phyloP scores from a whole-genome alignment of 176 grass and related monocot genomes.

The Aegilops longissima region DNA sequence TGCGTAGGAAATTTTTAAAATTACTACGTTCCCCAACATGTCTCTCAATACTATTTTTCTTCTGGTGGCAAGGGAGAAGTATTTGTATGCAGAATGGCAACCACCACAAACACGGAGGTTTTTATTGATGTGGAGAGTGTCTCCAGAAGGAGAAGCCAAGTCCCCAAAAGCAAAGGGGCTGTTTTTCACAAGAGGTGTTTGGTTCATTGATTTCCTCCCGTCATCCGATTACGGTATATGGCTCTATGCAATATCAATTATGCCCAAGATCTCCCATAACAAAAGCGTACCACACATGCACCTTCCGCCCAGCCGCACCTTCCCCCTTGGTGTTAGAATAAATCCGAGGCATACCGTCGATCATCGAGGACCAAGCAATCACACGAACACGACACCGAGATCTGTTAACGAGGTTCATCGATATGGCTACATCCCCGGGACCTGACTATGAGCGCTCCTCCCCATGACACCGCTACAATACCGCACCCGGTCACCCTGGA shows the following conservation, averaged over 20 bases:
- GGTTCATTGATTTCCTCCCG: background rate
- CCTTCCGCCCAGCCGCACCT: no score
- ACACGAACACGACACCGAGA: no score
- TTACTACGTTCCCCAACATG: no score
- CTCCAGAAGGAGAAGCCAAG: slow-evolving; percentile 14
- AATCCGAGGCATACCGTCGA: no score
- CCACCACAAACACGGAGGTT: slow-evolving; percentile 42
- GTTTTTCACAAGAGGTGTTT: slow-evolving; percentile 23
- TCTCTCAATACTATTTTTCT: slow-evolving; percentile 41
- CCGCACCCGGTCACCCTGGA: no score
- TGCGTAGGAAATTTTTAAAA: no score
- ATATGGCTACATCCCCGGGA: no score
- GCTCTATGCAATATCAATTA: background rate
- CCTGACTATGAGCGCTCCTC: no score
- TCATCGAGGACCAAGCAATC: no score
- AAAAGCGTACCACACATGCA: background rate
- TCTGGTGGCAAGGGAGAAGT: slow-evolving; percentile 33
- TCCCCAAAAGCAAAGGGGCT: slow-evolving; percentile 47
- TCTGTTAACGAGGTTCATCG: no score
- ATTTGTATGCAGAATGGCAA: slow-evolving; percentile 37
- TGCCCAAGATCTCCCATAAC: background rate
- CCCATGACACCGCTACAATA: no score
- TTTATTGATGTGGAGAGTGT: slow-evolving; percentile 38
- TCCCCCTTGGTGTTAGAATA: no score
- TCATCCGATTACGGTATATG: background rate